Evolutionary conservation across 257 asterid species (phyloP).

Genomic region (Fraxinus anomala): DNA sequence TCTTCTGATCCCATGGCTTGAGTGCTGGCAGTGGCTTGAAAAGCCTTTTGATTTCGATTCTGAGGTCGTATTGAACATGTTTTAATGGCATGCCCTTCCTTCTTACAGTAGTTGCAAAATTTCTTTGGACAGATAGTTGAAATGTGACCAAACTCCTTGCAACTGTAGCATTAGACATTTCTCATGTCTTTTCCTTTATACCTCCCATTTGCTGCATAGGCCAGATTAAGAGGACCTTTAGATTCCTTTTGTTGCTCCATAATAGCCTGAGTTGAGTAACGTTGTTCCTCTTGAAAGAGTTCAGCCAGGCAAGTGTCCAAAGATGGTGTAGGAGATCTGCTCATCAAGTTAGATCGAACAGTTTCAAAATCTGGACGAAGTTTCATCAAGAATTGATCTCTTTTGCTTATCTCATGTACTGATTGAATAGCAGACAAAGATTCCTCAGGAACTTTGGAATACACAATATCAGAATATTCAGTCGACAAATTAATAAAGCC

Average conservation of each 20-base stretch:
- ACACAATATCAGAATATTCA: background rate
- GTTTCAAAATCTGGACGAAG: too few relatives aligned
- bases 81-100: background rate
- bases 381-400: too few relatives aligned
- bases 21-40: background rate
- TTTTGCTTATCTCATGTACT: too few relatives aligned
- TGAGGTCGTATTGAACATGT: background rate
- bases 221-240: too few relatives aligned
- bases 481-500: background rate
- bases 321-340: background rate
- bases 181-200: background rate
- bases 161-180: background rate
- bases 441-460: too few relatives aligned
- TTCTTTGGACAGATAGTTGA: background rate
- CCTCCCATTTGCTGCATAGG: too few relatives aligned
- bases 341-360: background rate
- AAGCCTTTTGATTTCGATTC: background rate
- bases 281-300: slow-evolving; percentile 13
- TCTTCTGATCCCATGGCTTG: too few relatives aligned
- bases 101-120: slow-evolving; percentile 19
- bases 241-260: too few relatives aligned
- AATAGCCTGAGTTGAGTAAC: too few relatives aligned
- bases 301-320: slow-evolving; percentile 13
- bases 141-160: background rate
- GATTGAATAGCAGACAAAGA: too few relatives aligned